Percentiles rank a stretch among this genome's conserved stretches.
Conservation (phyloP, 345 rosid species). For the Ailanthus altissimus region DNA sequence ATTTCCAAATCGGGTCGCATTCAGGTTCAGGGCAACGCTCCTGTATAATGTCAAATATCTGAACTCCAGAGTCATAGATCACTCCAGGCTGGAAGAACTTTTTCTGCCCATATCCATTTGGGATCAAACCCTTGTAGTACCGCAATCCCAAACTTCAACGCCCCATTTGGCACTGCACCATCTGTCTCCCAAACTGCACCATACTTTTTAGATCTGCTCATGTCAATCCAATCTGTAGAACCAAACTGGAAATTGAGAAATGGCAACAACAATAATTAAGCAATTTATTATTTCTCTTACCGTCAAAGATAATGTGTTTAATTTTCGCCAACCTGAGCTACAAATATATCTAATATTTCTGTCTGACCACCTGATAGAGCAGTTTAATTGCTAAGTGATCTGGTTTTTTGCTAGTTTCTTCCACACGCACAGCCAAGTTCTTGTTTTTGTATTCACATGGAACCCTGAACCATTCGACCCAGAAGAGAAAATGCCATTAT, state of each 20-base stretch:
- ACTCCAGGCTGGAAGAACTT: conserved; percentile 67
- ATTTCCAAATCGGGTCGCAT: conserved; percentile 62
- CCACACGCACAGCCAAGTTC: conserved; percentile 75
- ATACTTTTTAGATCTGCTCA: conserved; percentile 47
- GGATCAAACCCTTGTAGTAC: conserved; percentile 78
- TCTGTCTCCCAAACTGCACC: conserved; percentile 84
- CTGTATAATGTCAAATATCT: conserved; percentile 66
- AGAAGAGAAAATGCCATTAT: background rate
- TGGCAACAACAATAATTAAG: background rate
- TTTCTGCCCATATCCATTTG: conserved; percentile 67
- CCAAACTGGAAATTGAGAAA: conserved; percentile 33
- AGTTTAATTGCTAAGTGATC: conserved; percentile 61
- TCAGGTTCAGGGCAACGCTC: conserved; percentile 63
- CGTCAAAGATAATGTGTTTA: no score
- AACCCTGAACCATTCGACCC: conserved; percentile 48
- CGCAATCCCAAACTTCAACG: conserved; percentile 67
- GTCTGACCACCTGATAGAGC: conserved; percentile 91
- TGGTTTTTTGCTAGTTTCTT: conserved; percentile 84
- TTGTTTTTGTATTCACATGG: conserved; percentile 68
- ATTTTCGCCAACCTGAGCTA: conserved; percentile 47
- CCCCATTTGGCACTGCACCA: conserved; percentile 61
- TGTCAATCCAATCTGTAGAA: conserved; percentile 60
- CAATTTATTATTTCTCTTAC: no score
- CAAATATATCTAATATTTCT: conserved; percentile 66
- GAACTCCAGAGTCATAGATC: conserved; percentile 68